Base-by-base conservation (phyloP, 1,139 yeast species). In the Candida albicans region DNA sequence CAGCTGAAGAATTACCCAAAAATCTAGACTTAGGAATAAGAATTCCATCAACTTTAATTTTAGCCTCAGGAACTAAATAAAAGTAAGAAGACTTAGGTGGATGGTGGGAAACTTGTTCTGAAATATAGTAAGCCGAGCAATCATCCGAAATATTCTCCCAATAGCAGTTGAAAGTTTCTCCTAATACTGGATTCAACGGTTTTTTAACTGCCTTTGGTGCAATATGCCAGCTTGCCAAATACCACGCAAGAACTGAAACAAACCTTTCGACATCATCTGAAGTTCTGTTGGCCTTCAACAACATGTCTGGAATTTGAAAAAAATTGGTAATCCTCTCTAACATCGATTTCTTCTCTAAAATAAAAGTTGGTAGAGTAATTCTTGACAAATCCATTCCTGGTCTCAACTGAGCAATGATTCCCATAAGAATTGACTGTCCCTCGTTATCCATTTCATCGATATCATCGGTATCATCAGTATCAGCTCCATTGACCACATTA, bases 191-290 rank as follows among this genome's bases (percentile, higher is more conserved):
- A 57, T 93, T 93, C 55, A 93, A 73, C 0, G 99, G 99, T 65
- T 93, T 93, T 63, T 95, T 93, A 10, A 93, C 99, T 1, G 98
- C 99, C 61, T 91, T 93, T 22, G 99, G 99, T 1, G 97, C 95
- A 59, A 93, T 91, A 59, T 93, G 98, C 98, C 98, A 93, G 39
- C 95, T 90, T 2, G 96, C 81, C 61, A 93, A 73, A 61, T 91
- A 93, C 96, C 96, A 93, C 56, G 83, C 81, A 35, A 87, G 81
- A 8, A 93, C 82, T 38, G 78, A 67, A 8, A 88, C 61, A 56
- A 93, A 91, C 49, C 99, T 75, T 45, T 79, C 70, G 28, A 84
- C 58, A 1, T 81, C 80, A 55, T 87, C 89, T 2, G 63, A 60
- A 1, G 77, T 70, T 1, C 60, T 56, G 51, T 86, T 85, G 0